Percentiles rank a stretch among this genome's conserved stretches.
phyloP scores from a whole-genome alignment of 2,329 filamentous ascomycete genomes.

The Arthroderma sp. region DNA sequence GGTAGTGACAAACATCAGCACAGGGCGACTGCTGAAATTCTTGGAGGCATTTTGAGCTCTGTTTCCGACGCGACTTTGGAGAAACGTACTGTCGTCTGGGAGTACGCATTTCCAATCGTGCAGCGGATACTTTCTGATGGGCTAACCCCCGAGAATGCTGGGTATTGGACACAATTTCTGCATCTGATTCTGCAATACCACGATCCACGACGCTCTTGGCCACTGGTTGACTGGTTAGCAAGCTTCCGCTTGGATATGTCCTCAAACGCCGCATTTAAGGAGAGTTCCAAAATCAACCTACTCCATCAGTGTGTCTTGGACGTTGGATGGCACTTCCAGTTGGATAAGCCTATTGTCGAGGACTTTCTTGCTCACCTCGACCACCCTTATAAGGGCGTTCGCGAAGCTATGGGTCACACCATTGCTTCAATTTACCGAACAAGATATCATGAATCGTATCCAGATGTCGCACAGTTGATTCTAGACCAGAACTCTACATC shows the following conservation, averaged over 20 bases:
- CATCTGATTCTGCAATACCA: constrained; percentile 79
- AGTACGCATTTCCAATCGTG: constrained; percentile 79
- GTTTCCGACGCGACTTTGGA: constrained; percentile 65
- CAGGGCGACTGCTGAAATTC: constrained; percentile 83
- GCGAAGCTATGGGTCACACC: constrained; percentile 84
- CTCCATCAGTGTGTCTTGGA: constrained; percentile 80
- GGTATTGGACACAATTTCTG: constrained; percentile 90
- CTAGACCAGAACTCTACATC: constrained; percentile 66
- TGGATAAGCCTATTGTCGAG: constrained; percentile 73
- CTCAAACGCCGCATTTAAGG: constrained; percentile 96
- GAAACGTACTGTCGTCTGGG: constrained; percentile 67
- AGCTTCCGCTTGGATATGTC: constrained; percentile 84
- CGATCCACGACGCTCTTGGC: constrained; percentile 76
- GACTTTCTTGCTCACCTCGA: constrained; percentile 86
- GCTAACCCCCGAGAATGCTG: constrained; percentile 82
- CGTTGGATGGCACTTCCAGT: constrained; percentile 89
- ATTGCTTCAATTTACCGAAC: constrained; percentile 81
- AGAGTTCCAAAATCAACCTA: constrained; percentile 88
- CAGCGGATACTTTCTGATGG: constrained; percentile 79
- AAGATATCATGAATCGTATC: constrained; percentile 86
- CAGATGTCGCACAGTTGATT: constrained; percentile 61
- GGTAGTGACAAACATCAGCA: constrained; percentile 97
- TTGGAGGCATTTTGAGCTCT: constrained; percentile 70
- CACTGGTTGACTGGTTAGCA: constrained; percentile 69
- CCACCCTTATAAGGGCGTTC: constrained; percentile 94